Conservation (phyloP, 2,329 filamentous ascomycete species). For the Fusarium globosum region DNA sequence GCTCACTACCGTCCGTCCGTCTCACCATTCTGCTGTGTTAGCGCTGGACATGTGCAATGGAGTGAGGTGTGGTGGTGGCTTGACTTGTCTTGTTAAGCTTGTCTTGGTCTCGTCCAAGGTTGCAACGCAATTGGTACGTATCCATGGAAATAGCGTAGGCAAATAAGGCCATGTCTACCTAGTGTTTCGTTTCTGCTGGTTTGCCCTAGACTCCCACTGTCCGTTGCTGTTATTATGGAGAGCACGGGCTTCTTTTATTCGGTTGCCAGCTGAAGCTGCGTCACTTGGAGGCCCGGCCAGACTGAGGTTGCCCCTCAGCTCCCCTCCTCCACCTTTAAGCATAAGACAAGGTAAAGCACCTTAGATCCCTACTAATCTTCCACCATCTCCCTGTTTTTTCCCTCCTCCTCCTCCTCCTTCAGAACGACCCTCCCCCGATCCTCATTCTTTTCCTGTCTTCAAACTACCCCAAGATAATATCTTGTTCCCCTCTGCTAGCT, state of each 20-base stretch:
- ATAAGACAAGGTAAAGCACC: background rate
- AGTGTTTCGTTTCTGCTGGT: constrained; percentile 34
- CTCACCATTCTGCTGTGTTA: constrained; percentile 15
- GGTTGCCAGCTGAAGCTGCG: constrained; percentile 42
- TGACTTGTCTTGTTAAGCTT: constrained; percentile 8
- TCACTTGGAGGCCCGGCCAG: constrained; percentile 30
- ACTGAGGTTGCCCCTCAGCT: constrained; percentile 40
- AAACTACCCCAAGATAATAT: background rate
- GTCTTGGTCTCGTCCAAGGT: constrained; percentile 18
- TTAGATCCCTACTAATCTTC: constrained; percentile 16
- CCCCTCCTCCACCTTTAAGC: constrained; percentile 33
- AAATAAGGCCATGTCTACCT: constrained; percentile 14
- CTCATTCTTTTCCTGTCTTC: constrained; percentile 2
- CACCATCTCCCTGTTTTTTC: constrained; percentile 27
- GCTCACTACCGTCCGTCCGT: background rate
- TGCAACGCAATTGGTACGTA: constrained; percentile 10
- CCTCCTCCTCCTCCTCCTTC: constrained; percentile 16
- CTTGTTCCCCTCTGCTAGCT: constrained; percentile 32
- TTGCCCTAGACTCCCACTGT: constrained; percentile 20
- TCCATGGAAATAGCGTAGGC: constrained; percentile 12
- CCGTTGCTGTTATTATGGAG: constrained; percentile 18
- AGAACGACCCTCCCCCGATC: background rate
- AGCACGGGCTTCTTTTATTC: constrained; percentile 7
- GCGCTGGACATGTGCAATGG: constrained; percentile 19
- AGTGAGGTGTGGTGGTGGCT: constrained; percentile 7